Base-by-base conservation (phyloP, 441 rosid species). In the Pelargonium cotyledonis region DNA sequence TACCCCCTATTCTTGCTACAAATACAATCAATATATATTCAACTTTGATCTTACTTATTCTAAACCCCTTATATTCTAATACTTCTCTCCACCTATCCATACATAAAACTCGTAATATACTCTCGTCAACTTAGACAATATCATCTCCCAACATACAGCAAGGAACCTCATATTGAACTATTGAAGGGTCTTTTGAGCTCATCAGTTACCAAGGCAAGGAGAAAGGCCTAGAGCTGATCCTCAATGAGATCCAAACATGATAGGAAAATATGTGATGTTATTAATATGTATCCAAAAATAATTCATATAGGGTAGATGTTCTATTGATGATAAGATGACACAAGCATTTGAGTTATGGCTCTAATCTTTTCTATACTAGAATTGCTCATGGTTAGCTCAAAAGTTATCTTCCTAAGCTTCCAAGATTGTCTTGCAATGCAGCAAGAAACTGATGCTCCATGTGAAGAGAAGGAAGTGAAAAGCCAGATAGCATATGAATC, bases 391-490 rank as follows among this genome's bases (percentile, higher is more conserved):
- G 18, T 65, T n/a, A 6, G 16, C 19, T 31, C 0, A 40, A 64
- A 64, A n/a, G 7, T 40, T n/a, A 31, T 64, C 23, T 35, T 14
- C 66, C 40, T 29, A 29, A 63, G 9, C 11, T 23, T 63, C 11
- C 14, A 47, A 60, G 72, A 26, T 65, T 66, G 49, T 67, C 66
- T 63, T 71, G 43, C 66, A 68, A 65, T 62, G 72, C 75, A 81
- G 83, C 21, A 61, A 65, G 81, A 68, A 76, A 60, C 65, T 41
- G 68, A 63, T 68, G 68, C 47, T 72, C 53, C 63, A 57, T 46
- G 21, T 57, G 71, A 47, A 61, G 79, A 76, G n/a, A 79, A 75
- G 43, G 79, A 77, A 73, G 73, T 53, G 29, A 51, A 41, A 53
- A 49, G 47, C 61, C 31, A 11, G 71, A 67, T 43, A 68, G 23